Evolutionary conservation across 139 green algal genomes (phyloP).

Genomic region (Pleodorina starrii): DNA sequence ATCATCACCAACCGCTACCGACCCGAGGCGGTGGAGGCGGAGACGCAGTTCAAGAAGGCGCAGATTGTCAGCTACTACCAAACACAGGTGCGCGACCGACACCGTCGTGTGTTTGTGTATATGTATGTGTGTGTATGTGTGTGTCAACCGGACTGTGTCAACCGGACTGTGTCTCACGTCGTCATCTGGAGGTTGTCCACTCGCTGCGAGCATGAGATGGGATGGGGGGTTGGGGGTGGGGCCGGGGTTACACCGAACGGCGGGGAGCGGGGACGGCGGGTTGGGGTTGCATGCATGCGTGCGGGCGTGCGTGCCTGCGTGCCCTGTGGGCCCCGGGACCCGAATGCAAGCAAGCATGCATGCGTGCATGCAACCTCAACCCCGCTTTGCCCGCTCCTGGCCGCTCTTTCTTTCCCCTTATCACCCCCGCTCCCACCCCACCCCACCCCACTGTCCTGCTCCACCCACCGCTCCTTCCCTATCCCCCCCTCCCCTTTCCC

Average conservation of each 20-base stretch:
- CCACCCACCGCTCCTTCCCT: neutral
- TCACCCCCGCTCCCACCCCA: too few relatives aligned
- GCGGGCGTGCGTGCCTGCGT: neutral
- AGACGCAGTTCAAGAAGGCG: constrained; percentile 49
- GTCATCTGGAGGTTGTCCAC: too few relatives aligned
- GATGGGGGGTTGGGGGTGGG: neutral
- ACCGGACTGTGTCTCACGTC: too few relatives aligned
- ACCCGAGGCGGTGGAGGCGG: constrained; percentile 51
- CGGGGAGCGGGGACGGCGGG: neutral
- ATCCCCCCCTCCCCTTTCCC: neutral
- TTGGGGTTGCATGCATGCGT: neutral
- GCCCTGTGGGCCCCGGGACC: too few relatives aligned
- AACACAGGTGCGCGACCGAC: neutral
- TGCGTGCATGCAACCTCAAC: too few relatives aligned
- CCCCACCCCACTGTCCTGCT: too few relatives aligned
- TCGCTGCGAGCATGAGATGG: too few relatives aligned
- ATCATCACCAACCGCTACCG: constrained; percentile 66
- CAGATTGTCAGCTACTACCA: constrained; percentile 52
- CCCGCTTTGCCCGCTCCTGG: too few relatives aligned
- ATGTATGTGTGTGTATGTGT: too few relatives aligned
- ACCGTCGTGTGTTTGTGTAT: too few relatives aligned
- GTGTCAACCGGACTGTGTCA: too few relatives aligned
- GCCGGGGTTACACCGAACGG: neutral
- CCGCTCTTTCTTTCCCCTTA: too few relatives aligned
- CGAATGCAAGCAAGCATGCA: neutral